Conservation (phyloP, 2,329 filamentous ascomycete genomes). For the Xylariales sp. region DNA sequence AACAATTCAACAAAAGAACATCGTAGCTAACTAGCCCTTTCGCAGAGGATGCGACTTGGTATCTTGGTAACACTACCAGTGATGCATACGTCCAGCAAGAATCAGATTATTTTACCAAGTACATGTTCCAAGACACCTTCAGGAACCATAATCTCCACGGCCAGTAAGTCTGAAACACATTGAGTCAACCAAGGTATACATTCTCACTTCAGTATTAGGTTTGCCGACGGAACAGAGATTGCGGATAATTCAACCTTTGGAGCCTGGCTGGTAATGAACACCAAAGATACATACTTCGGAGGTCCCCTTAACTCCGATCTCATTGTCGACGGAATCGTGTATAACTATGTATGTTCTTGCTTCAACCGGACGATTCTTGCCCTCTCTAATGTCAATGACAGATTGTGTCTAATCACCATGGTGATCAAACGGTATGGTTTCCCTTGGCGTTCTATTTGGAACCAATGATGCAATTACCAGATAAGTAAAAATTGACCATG, state of each 20-base stretch:
- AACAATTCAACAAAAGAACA: too few species aligned
- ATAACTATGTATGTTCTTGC: slow-evolving; percentile 47
- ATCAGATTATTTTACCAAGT: slow-evolving; percentile 63
- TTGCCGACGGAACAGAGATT: slow-evolving; percentile 45
- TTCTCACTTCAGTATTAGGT: slow-evolving; percentile 18
- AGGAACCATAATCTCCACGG: slow-evolving; percentile 55
- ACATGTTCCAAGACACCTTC: slow-evolving; percentile 57
- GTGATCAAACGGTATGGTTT: slow-evolving; percentile 54
- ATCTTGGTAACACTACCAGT: slow-evolving; percentile 47
- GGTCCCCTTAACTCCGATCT: slow-evolving; percentile 60
- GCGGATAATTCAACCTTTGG: slow-evolving; percentile 49
- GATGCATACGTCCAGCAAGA: slow-evolving; percentile 52
- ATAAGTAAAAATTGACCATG: not conserved
- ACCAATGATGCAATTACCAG: too few species aligned
- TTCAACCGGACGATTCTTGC: not conserved
- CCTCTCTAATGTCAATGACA: not conserved
- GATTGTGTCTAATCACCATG: slow-evolving; percentile 56
- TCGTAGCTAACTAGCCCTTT: not conserved
- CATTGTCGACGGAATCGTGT: slow-evolving; percentile 60
- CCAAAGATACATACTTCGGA: slow-evolving; percentile 57
- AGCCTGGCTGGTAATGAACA: slow-evolving; percentile 62
- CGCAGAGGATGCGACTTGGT: slow-evolving; percentile 54
- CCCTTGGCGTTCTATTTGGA: too few species aligned
- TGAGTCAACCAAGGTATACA: slow-evolving; percentile 16
- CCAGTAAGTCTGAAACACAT: slow-evolving; percentile 23